Evolutionary conservation across 345 rosid species (phyloP).

Genomic region (Alliaria petiolata): DNA sequence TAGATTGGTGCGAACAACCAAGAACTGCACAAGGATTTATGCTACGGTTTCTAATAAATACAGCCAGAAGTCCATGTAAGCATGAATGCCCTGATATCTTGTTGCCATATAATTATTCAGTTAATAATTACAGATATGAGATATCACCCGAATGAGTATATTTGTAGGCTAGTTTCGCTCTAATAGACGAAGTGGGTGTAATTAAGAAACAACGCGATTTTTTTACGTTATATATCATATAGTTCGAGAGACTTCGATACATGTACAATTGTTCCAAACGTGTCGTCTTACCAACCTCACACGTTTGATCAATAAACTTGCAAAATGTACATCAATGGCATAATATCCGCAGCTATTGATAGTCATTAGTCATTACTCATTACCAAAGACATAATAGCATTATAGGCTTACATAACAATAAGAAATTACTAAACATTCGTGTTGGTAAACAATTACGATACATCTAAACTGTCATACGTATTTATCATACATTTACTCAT

Average conservation of each 20-base stretch:
- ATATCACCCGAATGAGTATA: neutral
- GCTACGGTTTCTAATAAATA: neutral
- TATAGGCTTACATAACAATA: neutral
- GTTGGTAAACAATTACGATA: neutral
- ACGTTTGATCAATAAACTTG: constrained; percentile 8
- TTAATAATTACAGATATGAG: neutral
- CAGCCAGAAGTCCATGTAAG: neutral
- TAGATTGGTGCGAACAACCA: constrained; percentile 6
- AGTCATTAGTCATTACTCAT: no score
- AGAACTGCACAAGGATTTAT: neutral
- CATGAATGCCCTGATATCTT: neutral
- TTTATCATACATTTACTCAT: neutral
- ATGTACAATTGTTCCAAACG: neutral
- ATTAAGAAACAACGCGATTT: neutral
- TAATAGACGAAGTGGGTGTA: neutral
- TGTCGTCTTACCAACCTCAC: constrained; percentile 3
- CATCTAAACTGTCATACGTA: neutral
- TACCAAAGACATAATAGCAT: neutral
- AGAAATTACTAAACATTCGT: neutral
- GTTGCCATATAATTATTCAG: neutral
- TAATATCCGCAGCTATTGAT: neutral
- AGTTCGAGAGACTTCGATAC: neutral
- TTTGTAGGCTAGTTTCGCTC: neutral
- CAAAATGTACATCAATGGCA: neutral
- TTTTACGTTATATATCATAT: neutral